Evolutionary conservation across 768 basidiomycete species (phyloP).

Genomic region (Chiua virens): DNA sequence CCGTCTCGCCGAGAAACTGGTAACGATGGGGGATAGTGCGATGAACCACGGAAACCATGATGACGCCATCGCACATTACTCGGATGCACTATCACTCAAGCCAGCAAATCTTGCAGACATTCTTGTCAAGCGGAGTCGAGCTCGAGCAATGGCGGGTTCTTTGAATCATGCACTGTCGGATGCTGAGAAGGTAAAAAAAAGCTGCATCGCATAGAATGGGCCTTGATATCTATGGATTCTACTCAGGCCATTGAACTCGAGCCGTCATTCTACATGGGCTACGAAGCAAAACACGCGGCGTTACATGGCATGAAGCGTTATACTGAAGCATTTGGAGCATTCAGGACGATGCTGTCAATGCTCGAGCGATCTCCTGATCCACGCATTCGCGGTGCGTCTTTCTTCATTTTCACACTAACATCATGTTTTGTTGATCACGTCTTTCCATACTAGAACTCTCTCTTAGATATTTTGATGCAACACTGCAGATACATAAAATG

Average conservation of each 20-base stretch:
- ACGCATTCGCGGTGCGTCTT: neutral
- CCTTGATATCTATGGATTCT: neutral
- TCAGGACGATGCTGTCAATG: neutral
- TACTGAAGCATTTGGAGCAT: neutral
- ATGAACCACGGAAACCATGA: neutral
- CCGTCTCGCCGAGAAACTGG: neutral
- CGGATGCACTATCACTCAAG: neutral
- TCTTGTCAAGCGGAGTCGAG: slow-evolving; percentile 1
- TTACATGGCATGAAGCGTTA: neutral
- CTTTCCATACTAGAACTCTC: neutral
- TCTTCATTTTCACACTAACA: neutral
- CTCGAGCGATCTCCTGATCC: neutral
- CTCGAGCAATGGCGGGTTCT: neutral
- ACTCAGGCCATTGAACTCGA: neutral
- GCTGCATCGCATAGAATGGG: neutral
- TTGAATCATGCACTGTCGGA: slow-evolving; percentile 6
- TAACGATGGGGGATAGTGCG: neutral
- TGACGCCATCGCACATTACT: neutral
- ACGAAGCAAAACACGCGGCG: neutral
- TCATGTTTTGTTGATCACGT: neutral
- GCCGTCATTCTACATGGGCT: neutral
- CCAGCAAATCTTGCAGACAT: neutral
- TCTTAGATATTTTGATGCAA: neutral
- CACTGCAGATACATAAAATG: neutral
- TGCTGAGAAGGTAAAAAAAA: slow-evolving; percentile 1